Evolutionary conservation across 192 early-diverging fungal species (phyloP).

Genomic region (Backusella psychrophila): DNA sequence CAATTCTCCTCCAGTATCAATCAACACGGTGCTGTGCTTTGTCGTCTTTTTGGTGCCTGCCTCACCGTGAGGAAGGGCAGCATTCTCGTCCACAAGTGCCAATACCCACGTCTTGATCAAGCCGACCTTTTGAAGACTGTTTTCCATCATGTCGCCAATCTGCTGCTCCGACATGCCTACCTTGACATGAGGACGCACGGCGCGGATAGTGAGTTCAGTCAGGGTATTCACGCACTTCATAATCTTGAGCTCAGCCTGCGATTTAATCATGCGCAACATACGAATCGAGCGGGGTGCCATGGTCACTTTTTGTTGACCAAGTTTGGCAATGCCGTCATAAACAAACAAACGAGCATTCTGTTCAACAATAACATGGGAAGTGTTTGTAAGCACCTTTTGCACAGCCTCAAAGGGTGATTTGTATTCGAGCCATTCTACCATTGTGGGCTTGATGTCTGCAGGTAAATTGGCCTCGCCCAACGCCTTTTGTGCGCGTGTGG

Average conservation of each 20-base stretch:
- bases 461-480: constrained; percentile 25
- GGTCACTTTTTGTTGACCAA: not conserved
- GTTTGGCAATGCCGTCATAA: constrained; percentile 27
- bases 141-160: constrained; percentile 34
- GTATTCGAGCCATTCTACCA: constrained; percentile 46
- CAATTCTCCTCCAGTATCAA: constrained; percentile 47
- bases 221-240: constrained; percentile 44
- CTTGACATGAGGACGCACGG: constrained; percentile 34
- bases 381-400: constrained; percentile 22
- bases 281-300: constrained; percentile 34
- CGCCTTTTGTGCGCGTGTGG: constrained; percentile 38
- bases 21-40: constrained; percentile 41
- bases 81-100: constrained; percentile 46
- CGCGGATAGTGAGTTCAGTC: constrained; percentile 43
- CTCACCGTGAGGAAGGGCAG: constrained; percentile 48
- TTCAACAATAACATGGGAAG: constrained; percentile 37
- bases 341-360: constrained; percentile 45
- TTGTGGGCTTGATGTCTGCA: constrained; percentile 9
- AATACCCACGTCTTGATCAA: constrained; percentile 36
- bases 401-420: constrained; percentile 45
- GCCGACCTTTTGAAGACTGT: constrained; percentile 33
- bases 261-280: constrained; percentile 42
- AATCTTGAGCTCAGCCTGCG: constrained; percentile 45
- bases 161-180: constrained; percentile 35
- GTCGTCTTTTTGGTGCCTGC: constrained; percentile 38